Evolutionary conservation across 768 basidiomycete species (phyloP).

Genomic region (Tephrocybe sp.): DNA sequence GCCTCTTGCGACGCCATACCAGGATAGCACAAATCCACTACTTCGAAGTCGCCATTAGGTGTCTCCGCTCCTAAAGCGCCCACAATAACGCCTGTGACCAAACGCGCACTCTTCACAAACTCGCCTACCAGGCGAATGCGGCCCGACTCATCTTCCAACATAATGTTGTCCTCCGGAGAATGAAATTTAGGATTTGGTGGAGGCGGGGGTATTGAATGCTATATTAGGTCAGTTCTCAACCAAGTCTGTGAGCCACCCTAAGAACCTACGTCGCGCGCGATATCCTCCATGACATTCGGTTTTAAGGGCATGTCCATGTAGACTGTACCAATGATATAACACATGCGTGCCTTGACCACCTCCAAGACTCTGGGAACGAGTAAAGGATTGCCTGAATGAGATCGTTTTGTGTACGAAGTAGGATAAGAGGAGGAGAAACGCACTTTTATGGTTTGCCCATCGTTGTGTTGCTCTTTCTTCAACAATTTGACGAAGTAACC

Average conservation of each 20-base stretch:
- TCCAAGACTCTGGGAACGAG: slow-evolving; percentile 84
- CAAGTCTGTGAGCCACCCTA: slow-evolving; percentile 1
- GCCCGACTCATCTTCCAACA: slow-evolving; percentile 96
- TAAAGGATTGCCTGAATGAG: slow-evolving; percentile 54
- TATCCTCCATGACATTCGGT: slow-evolving; percentile 95
- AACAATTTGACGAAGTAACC: slow-evolving; percentile 36
- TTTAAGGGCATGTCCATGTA: slow-evolving; percentile 99
- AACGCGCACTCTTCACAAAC: slow-evolving; percentile 48
- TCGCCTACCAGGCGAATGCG: slow-evolving; percentile 86
- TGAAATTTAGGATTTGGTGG: slow-evolving; percentile 72
- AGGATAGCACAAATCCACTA: slow-evolving; percentile 82
- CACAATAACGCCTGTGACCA: slow-evolving; percentile 92
- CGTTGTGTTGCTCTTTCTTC: slow-evolving; percentile 35
- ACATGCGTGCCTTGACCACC: slow-evolving; percentile 78
- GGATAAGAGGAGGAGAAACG: slow-evolving; percentile 7
- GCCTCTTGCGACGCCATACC: slow-evolving; percentile 70
- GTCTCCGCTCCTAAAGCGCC: slow-evolving; percentile 92
- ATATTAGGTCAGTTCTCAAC: slow-evolving; percentile 5
- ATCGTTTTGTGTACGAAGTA: neutral
- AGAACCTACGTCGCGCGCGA: slow-evolving; percentile 82
- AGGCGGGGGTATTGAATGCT: slow-evolving; percentile 90
- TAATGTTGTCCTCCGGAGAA: slow-evolving; percentile 74
- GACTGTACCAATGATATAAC: slow-evolving; percentile 91
- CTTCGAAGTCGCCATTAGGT: slow-evolving; percentile 87
- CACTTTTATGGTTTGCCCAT: slow-evolving; percentile 42